A percentile compares a stretch with the other conserved stretches of the same genome.
phyloP scores from a whole-genome alignment of 1,139 yeast genomes.

The Spencermartinsiella ligniputridi region DNA sequence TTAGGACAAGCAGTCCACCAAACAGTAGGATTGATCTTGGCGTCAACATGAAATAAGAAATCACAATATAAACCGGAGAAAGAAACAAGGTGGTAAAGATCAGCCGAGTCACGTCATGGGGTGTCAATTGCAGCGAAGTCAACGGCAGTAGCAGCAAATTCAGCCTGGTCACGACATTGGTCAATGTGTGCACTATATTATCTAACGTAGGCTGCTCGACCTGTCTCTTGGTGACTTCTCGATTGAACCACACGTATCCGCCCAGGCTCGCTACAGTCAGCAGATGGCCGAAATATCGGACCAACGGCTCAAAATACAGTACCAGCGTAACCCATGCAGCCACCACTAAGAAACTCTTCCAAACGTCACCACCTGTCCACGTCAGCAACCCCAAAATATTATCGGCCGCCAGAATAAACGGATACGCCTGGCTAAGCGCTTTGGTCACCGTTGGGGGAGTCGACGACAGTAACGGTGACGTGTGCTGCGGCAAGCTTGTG shows the following conservation, averaged over 20 bases:
- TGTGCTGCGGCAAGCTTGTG: constrained; percentile 32
- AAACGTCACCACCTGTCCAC: constrained; percentile 86
- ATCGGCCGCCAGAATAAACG: constrained; percentile 70
- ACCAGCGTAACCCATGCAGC: constrained; percentile 55
- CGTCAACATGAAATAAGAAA: constrained; percentile 60
- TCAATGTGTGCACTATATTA: constrained; percentile 77
- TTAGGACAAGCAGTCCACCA: constrained; percentile 58
- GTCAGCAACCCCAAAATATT: constrained; percentile 67
- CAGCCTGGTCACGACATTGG: constrained; percentile 69
- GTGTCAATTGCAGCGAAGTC: constrained; percentile 61
- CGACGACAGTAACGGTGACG: constrained; percentile 37
- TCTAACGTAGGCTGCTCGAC: constrained; percentile 75
- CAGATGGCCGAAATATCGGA: constrained; percentile 78
- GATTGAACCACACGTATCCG: constrained; percentile 52
- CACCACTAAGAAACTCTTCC: constrained; percentile 66
- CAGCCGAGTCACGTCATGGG: constrained; percentile 74
- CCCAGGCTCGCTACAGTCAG: constrained; percentile 64
- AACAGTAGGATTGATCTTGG: constrained; percentile 66
- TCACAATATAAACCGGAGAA: constrained; percentile 74
- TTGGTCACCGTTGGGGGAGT: constrained; percentile 92
- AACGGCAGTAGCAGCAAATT: constrained; percentile 76
- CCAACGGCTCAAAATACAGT: constrained; percentile 66
- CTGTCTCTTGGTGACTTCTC: constrained; percentile 42
- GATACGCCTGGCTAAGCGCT: constrained; percentile 76
- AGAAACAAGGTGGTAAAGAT: constrained; percentile 78